Conservation (phyloP, 1,284 basidiomycete genomes). For the Moniliella sp. region DNA sequence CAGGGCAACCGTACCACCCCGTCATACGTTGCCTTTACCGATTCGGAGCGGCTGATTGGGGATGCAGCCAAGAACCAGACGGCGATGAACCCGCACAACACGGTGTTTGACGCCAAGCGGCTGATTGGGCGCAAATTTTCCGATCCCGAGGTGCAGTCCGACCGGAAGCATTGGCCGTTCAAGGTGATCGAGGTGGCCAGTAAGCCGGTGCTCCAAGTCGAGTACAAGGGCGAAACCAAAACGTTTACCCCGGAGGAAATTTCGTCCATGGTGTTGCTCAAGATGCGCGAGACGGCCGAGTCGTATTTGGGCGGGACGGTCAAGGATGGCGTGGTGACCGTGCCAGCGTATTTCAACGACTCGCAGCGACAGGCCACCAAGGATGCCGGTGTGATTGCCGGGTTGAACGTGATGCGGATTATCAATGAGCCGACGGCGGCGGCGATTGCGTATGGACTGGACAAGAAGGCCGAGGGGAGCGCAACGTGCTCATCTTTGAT, state of each 20-base stretch:
- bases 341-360: constrained; percentile 81
- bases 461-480: constrained; percentile 69
- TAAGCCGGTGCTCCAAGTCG: constrained; percentile 30
- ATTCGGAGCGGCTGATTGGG: constrained; percentile 55
- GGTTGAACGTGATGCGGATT: constrained; percentile 83
- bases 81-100: constrained; percentile 63
- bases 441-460: constrained; percentile 82
- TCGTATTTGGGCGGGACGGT: constrained; percentile 89
- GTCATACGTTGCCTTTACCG: constrained; percentile 36
- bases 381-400: constrained; percentile 88
- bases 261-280: constrained; percentile 75
- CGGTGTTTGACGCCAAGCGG: constrained; percentile 90
- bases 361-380: constrained; percentile 96
- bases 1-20: constrained; percentile 37
- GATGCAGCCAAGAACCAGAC: constrained; percentile 45
- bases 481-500: constrained; percentile 91
- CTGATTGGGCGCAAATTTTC: constrained; percentile 48
- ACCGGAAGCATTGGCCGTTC: constrained; percentile 31
- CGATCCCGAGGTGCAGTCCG: constrained; percentile 38
- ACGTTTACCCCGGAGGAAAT: constrained; percentile 53
- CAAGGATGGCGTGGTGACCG: constrained; percentile 84
- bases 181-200: constrained; percentile 37
- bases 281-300: constrained; percentile 99
- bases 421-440: constrained; percentile 98
- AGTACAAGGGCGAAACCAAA: constrained; percentile 21